phyloP scores from a whole-genome alignment of 495 filamentous ascomycete species.

The Hypoxylon fuscum region DNA sequence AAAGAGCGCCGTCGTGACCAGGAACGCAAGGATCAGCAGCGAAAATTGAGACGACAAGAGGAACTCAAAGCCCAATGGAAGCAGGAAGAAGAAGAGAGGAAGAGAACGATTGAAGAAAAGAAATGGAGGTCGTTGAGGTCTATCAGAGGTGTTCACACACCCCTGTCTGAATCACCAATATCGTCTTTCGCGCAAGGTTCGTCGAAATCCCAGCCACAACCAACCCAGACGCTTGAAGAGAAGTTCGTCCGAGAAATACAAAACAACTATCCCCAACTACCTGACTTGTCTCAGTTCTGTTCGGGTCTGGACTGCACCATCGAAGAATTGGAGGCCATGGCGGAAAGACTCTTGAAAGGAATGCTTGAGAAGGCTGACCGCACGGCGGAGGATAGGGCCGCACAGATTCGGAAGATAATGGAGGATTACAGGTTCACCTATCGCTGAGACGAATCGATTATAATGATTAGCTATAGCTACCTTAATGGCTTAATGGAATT shows the following conservation, averaged over 20 bases:
- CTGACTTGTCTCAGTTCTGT: constrained; percentile 24
- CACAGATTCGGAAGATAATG: constrained; percentile 35
- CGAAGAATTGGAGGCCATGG: constrained; percentile 35
- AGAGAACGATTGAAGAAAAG: constrained; percentile 19
- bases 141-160: constrained; percentile 19
- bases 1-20: constrained; percentile 18
- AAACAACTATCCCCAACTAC: constrained; percentile 33
- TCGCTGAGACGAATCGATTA: constrained; percentile 2
- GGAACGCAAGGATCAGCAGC: constrained; percentile 1
- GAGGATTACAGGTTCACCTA: constrained; percentile 25
- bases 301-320: constrained; percentile 36
- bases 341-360: constrained; percentile 35
- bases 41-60: constrained; percentile 18
- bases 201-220: background rate
- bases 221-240: constrained; percentile 29
- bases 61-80: constrained; percentile 16
- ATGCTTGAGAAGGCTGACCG: constrained; percentile 36
- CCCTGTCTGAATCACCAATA: constrained; percentile 23
- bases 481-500: too few relatives aligned
- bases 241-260: constrained; percentile 35
- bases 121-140: constrained; percentile 34
- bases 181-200: constrained; percentile 7
- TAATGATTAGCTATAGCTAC: background rate
- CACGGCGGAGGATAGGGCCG: constrained; percentile 25
- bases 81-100: constrained; percentile 20